Base-by-base conservation (phyloP, 2,329 filamentous ascomycete species). In the Aureobasidium sp. region DNA sequence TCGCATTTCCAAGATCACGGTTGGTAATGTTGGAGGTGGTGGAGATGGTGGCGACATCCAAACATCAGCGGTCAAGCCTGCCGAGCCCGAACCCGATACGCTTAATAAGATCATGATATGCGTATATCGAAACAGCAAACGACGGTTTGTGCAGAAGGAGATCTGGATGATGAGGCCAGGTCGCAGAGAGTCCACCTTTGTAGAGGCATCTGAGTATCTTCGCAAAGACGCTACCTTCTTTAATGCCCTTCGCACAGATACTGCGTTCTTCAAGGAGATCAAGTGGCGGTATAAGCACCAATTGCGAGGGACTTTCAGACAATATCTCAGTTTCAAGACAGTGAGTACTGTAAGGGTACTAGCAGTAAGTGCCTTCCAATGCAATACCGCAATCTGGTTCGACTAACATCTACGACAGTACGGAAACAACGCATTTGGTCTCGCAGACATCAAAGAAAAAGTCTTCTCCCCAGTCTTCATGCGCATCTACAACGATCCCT, bases 381-480 rank as follows among this genome's bases (percentile, higher is more conserved):
- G 3, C 2, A 1, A n/a, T 29, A 10, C 16, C 8, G 2, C 14
- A 16, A 11, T 36, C 2, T n/a, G 11, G 1, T 13, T 3, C 2
- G n/a, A 39, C 49, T 29, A 9, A 27, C 36, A 29, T 3, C 13
- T 3, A 27, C 32, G 3, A 37, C 30, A 58, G 54, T 58, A 37
- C 14, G 54, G 54, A 11, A 58, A 39, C 32, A 37, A 58, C 4
- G 6, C 25, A 11, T 58, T 58, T 9, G 54, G 54, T 1, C 41
- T 58, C 25, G 41, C 54, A n/a, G 29, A 47, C 5, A 29, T 42
- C 10, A 47, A 36, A 4, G 54, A 58, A 4, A 58, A 58, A 32
- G 21, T 58, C 2, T 58, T 58, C 27, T 58, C 54, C 3, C 54
- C 54, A 37, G 42, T 58, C 32, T 58, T 58, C 42, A 58, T 58